These are phyloP conservation scores for Logfia minima DNA, from an alignment of 129 eudicot genomes.

Conservation along the genomic window DNA sequence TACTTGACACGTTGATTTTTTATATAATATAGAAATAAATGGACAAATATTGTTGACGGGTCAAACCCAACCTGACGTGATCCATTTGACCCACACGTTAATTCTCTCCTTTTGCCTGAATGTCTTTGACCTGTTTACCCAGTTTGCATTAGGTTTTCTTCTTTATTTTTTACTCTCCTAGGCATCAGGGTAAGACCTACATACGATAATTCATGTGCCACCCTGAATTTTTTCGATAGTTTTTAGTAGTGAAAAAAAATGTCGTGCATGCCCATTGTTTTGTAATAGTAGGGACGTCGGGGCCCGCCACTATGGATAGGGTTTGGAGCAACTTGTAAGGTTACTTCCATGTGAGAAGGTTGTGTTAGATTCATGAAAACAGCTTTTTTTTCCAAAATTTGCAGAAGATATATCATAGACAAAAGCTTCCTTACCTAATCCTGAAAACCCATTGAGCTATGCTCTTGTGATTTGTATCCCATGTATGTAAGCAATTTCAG, in stretches of 20 bases:
- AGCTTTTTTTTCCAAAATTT: neutral
- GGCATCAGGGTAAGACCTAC: neutral
- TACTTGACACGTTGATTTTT: neutral
- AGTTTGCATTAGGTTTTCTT: neutral
- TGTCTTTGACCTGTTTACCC: neutral
- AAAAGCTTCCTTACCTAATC: neutral
- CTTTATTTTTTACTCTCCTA: neutral
- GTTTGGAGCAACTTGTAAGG: neutral
- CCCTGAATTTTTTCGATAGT: neutral
- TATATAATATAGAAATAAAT: too few relatives aligned
- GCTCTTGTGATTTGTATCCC: neutral
- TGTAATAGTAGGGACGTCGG: neutral
- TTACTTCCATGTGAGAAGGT: neutral
- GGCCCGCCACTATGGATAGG: neutral
- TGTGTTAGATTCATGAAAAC: neutral
- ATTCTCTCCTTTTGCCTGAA: neutral
- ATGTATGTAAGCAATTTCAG: neutral
- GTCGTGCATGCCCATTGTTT: neutral
- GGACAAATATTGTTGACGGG: neutral
- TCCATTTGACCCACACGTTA: neutral
- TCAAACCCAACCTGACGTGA: neutral
- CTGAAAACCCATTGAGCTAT: neutral
- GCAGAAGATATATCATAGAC: neutral
- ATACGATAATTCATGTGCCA: neutral
- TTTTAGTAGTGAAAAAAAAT: neutral